Conservation (phyloP, 2,329 filamentous ascomycete genomes). For the Bipolaris gigantea region DNA sequence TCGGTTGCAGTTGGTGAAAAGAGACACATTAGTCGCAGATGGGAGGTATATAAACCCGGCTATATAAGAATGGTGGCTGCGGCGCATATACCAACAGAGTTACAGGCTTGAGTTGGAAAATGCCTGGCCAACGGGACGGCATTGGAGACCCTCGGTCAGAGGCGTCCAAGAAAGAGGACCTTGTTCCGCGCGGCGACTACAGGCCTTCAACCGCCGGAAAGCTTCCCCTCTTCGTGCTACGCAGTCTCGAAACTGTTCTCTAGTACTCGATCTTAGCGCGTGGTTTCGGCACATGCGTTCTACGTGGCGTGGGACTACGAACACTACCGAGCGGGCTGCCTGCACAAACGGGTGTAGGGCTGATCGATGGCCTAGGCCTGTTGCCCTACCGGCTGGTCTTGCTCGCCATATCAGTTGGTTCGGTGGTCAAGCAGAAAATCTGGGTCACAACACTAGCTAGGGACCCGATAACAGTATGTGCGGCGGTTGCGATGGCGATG, state of each 20-base stretch:
- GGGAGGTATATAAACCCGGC: background rate
- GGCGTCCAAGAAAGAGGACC: slow-evolving; percentile 36
- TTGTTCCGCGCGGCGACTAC: slow-evolving; percentile 49
- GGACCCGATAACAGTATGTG: slow-evolving; percentile 53
- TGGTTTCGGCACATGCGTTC: slow-evolving; percentile 46
- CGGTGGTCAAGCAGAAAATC: slow-evolving; percentile 59
- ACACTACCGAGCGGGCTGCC: slow-evolving; percentile 49
- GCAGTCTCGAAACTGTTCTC: slow-evolving; percentile 52
- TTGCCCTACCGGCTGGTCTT: slow-evolving; percentile 56
- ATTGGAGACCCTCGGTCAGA: slow-evolving; percentile 32
- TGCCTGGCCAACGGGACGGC: background rate
- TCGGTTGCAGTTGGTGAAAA: background rate
- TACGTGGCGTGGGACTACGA: slow-evolving; percentile 52
- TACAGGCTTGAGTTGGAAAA: background rate
- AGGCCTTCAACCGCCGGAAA: slow-evolving; percentile 45
- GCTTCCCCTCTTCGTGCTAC: slow-evolving; percentile 50
- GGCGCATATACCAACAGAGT: background rate
- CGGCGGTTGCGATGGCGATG: slow-evolving; percentile 50
- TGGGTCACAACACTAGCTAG: slow-evolving; percentile 54
- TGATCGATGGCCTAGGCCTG: slow-evolving; percentile 51
- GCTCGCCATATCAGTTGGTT: slow-evolving; percentile 57
- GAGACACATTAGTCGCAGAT: background rate
- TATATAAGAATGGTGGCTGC: background rate
- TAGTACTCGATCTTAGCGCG: slow-evolving; percentile 55
- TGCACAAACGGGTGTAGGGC: slow-evolving; percentile 43